Evolutionary conservation across 805 yeast species (phyloP).

Genomic region (Candida manassasensis): DNA sequence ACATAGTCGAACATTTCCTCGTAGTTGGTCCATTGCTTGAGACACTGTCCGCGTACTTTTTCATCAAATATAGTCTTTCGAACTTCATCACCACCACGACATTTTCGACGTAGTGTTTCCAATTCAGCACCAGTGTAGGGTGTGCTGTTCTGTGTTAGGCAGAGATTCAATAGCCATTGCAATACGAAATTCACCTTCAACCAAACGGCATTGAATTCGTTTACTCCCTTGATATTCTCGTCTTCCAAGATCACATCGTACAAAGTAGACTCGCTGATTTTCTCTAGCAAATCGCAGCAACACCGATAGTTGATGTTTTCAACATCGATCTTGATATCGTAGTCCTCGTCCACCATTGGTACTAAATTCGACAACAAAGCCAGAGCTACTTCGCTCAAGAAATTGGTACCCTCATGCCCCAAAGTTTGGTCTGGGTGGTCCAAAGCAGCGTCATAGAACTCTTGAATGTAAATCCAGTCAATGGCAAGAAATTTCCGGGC

Average conservation of each 20-base stretch:
- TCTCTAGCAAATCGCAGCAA: slow-evolving; percentile 5
- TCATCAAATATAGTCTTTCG: slow-evolving; percentile 1
- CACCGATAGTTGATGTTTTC: background rate
- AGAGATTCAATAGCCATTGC: slow-evolving; percentile 18
- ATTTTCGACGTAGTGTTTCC: background rate
- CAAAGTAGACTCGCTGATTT: slow-evolving; percentile 5
- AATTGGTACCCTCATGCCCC: background rate
- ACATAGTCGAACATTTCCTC: slow-evolving; percentile 4
- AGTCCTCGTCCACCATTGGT: background rate
- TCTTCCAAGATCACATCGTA: slow-evolving; percentile 14
- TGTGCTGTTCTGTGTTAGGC: slow-evolving; percentile 6
- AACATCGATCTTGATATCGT: background rate
- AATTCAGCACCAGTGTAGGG: background rate
- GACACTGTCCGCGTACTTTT: slow-evolving; percentile 1
- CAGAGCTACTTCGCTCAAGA: background rate
- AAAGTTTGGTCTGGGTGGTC: background rate
- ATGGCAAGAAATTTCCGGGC: slow-evolving; percentile 9
- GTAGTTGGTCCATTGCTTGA: slow-evolving; percentile 6
- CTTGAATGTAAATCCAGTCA: slow-evolving; percentile 9
- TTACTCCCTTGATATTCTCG: slow-evolving; percentile 13
- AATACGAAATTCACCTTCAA: slow-evolving; percentile 17
- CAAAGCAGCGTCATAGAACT: slow-evolving; percentile 10
- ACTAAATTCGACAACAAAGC: background rate
- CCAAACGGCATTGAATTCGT: slow-evolving; percentile 22
- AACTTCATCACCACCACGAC: slow-evolving; percentile 3